Percentiles rank a stretch among this genome's conserved stretches.
Evolutionary conservation across 352 stramenopile genomes (phyloP).

Genomic region (Halophytophthora batemanensis): DNA sequence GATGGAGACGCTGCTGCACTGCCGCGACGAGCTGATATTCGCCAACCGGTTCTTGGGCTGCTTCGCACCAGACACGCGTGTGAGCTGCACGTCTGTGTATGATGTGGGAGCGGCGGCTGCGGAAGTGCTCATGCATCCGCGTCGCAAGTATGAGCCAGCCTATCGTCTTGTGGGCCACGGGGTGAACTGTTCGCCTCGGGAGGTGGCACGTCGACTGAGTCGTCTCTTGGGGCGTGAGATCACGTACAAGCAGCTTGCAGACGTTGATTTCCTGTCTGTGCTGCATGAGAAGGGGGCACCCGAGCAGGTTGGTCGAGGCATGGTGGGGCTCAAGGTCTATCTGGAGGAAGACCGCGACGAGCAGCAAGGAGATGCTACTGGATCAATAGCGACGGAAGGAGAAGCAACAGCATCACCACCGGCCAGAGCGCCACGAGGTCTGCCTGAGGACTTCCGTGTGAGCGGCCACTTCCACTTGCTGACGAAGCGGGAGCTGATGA

Average conservation of each 20-base stretch:
- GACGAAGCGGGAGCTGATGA: constrained; percentile 39
- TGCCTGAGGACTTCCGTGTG: constrained; percentile 30
- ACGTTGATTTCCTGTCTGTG: constrained; percentile 34
- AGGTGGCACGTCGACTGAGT: constrained; percentile 39
- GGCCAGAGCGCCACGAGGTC: constrained; percentile 5
- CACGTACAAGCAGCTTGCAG: constrained; percentile 48
- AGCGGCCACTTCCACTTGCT: constrained; percentile 54
- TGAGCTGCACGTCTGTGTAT: constrained; percentile 65
- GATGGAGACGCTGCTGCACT: constrained; percentile 78
- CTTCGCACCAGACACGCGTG: constrained; percentile 37
- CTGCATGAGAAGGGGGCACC: constrained; percentile 54
- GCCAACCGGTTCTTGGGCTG: constrained; percentile 56
- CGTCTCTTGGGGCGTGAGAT: constrained; percentile 37
- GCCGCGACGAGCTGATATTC: constrained; percentile 71
- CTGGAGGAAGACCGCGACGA: constrained; percentile 31
- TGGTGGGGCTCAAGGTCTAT: constrained; percentile 50
- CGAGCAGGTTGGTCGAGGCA: constrained; percentile 44
- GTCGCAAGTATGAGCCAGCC: constrained; percentile 44
- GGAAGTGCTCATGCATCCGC: constrained; percentile 42
- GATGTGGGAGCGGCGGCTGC: constrained; percentile 59
- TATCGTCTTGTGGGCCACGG: constrained; percentile 50
- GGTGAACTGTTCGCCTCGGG: constrained; percentile 39
- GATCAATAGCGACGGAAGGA: no score
- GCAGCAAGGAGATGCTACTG: constrained; percentile 8
- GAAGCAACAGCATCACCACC: constrained; percentile 6